Base-by-base conservation (phyloP, 2,329 filamentous ascomycete species). In the Microcyclospora pomicola region DNA sequence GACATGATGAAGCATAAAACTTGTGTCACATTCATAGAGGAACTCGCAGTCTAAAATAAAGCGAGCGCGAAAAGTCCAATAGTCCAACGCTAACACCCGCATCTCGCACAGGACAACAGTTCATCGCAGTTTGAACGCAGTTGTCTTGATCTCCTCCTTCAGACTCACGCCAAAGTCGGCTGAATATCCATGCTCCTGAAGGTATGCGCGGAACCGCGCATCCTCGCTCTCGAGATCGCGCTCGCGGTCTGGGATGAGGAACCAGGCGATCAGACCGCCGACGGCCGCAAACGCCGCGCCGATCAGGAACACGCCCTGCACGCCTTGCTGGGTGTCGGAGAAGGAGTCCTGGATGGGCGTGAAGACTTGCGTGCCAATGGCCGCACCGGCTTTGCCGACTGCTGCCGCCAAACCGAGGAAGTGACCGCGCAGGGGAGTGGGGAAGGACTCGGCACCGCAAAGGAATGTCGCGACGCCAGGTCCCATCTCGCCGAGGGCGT, bases 391-490 rank as follows among this genome's bases (percentile, higher is more conserved):
- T 59, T 85, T 86, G 41, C 82, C 81, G 2, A 77, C 51, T 0
- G 80, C 80, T 0, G 82, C 80, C 0, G 80, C 80, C 29, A 82
- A 68, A 5, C 79, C 72, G 49, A 75, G 75, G 58, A 75, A 75
- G 53, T 82, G 75, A 2, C 86, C 86, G 31, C 86, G 42, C 12
- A 93, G 78, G 13, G 82, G 79, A 3, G 86, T 94, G 0, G 86
- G 83, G 50, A 79, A 86, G 2, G 81, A 86, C 66, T 93, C 93
- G 33, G 82, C 80, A 0, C 85, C 85, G 31, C 1, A 93, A 69
- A 7, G 85, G 84, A 51, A 93, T 87, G 59, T 93, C 6, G 51
- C 92, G 64, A 93, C 82, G 12, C 86, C 86, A 0, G 86, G 84
- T 0, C 86, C 86, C 30, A 92, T 63, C 59, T 88, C 82, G 34